Conservation (phyloP, 305 asterid genomes). For the Euphrasia arctica region DNA sequence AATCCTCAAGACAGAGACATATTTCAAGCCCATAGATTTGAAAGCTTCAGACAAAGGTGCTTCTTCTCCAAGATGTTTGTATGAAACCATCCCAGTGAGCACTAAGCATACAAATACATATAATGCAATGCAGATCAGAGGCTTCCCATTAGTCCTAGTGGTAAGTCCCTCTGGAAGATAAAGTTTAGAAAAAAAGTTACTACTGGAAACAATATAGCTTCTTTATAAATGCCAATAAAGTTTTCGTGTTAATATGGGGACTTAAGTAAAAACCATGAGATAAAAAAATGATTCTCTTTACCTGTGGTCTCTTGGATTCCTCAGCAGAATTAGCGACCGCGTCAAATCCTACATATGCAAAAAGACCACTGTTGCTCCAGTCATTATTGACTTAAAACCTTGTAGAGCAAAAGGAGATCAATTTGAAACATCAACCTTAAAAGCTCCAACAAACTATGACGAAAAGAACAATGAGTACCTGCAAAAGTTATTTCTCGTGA, state of each 20-base stretch:
- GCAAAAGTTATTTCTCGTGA: conserved; percentile 32
- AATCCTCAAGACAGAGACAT: conserved; percentile 41
- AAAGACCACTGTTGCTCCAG: conserved; percentile 97
- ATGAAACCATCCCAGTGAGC: conserved; percentile 94
- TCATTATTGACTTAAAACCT: conserved; percentile 63
- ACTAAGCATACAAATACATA: conserved; percentile 88
- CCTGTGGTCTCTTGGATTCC: conserved; percentile 97
- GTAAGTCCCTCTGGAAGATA: conserved; percentile 80
- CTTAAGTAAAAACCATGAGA: not conserved
- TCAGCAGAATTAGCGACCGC: conserved; percentile 99
- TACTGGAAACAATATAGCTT: conserved; percentile 3
- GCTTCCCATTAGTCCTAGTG: conserved; percentile 90
- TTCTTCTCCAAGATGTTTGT: conserved; percentile 75
- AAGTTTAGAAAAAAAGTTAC: conserved; percentile 25
- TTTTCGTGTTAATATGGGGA: not conserved
- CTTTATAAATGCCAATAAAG: conserved; percentile 10
- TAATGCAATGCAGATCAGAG: conserved; percentile 68
- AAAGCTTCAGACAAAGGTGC: conserved; percentile 96
- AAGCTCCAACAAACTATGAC: conserved; percentile 76
- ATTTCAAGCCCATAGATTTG: conserved; percentile 49
- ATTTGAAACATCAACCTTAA: conserved; percentile 79
- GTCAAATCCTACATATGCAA: conserved; percentile 98
- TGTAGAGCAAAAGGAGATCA: conserved; percentile 92
- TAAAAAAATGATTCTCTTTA: conserved; percentile 13
- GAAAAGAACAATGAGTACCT: conserved; percentile 77